These are phyloP conservation scores for Xylariaceae sp. DNA, from an alignment of 2,329 filamentous ascomycete species.

Conservation along the genomic window DNA sequence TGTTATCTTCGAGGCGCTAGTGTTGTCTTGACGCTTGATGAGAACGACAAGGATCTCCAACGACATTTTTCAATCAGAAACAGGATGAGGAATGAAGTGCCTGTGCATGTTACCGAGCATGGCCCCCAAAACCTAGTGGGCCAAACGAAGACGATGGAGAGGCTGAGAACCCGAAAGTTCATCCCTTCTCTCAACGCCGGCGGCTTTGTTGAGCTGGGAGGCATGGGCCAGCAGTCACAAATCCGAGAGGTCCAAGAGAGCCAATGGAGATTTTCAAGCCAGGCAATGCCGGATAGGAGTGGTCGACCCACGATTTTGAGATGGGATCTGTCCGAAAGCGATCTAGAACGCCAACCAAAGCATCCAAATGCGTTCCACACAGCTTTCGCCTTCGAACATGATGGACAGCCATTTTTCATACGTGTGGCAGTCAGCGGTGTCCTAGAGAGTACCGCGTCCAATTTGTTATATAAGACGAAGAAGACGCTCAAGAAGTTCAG, in stretches of 20 bases:
- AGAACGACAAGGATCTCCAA: neutral
- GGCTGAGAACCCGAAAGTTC: conserved; percentile 1
- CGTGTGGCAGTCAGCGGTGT: conserved; percentile 26
- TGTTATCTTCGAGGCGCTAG: neutral
- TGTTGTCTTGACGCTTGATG: conserved; percentile 1
- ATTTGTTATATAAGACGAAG: conserved; percentile 13
- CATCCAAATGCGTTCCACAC: conserved; percentile 28
- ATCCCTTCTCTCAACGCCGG: conserved; percentile 14
- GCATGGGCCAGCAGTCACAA: conserved; percentile 18
- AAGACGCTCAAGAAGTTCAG: conserved; percentile 11
- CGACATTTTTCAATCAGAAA: neutral
- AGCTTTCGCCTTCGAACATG: conserved; percentile 28
- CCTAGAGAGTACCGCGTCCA: conserved; percentile 19
- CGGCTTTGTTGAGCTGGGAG: conserved; percentile 17
- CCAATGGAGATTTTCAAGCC: conserved; percentile 24
- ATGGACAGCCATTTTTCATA: conserved; percentile 28
- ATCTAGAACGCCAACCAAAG: conserved; percentile 22
- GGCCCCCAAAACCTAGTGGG: conserved; percentile 23
- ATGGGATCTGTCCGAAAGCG: conserved; percentile 29
- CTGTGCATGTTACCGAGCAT: conserved; percentile 3
- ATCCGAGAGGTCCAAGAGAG: conserved; percentile 8
- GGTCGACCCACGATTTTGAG: conserved; percentile 20
- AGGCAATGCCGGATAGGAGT: neutral
- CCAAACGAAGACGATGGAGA: neutral
- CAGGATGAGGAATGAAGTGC: neutral